A percentile compares a stretch with the other conserved stretches of the same genome.
phyloP scores from a whole-genome alignment of 2,329 filamentous ascomycete genomes.

The Ceratocystiopsis brevicomis region DNA sequence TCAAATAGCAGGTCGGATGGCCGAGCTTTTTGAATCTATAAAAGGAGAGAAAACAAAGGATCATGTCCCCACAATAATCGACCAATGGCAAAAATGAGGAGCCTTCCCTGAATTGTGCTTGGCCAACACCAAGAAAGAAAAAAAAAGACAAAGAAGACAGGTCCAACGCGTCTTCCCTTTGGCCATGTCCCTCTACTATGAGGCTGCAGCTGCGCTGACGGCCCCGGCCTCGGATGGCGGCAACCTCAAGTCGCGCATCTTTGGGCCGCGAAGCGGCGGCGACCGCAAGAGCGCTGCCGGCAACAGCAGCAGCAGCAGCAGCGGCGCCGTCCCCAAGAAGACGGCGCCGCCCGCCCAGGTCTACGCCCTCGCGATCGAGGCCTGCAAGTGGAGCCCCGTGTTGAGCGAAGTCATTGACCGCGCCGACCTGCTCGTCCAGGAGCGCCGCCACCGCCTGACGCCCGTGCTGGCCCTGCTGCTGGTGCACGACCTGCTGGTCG shows the following conservation, averaged over 20 bases:
- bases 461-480: slow-evolving; percentile 66
- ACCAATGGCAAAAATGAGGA: no score
- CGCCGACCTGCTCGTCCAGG: slow-evolving; percentile 53
- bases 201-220: slow-evolving; percentile 59
- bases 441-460: slow-evolving; percentile 47
- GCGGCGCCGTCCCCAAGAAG: background rate
- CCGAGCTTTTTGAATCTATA: no score
- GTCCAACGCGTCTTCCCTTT: no score
- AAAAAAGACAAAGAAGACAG: no score
- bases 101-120: no score
- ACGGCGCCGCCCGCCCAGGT: slow-evolving; percentile 67
- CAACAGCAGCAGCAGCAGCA: background rate
- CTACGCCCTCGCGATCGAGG: slow-evolving; percentile 72
- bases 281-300: slow-evolving; percentile 19
- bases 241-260: slow-evolving; percentile 74
- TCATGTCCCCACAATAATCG: no score
- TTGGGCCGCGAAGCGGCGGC: slow-evolving; percentile 28
- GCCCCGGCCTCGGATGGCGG: slow-evolving; percentile 47
- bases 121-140: no score
- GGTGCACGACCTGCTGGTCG: slow-evolving; percentile 67
- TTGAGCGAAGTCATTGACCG: slow-evolving; percentile 80
- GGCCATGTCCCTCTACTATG: slow-evolving; percentile 83
- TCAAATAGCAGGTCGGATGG: no score
- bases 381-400: slow-evolving; percentile 75
- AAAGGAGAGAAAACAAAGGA: no score